Base-by-base conservation (phyloP, 2,329 filamentous ascomycete genomes). In the Trichoderma aggressivum region DNA sequence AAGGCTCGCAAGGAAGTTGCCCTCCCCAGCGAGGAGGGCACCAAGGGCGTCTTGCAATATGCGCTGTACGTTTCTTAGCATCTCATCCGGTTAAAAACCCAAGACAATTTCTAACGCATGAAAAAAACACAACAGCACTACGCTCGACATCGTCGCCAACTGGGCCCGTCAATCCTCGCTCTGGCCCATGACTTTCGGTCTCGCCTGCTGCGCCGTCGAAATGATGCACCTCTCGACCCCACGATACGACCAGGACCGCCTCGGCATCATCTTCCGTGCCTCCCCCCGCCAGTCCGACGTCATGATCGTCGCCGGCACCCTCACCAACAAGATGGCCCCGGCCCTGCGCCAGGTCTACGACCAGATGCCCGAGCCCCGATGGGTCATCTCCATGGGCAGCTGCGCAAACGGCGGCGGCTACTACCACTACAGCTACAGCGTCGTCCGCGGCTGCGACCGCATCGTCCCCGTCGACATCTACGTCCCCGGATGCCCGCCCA, bases 271-370 rank as follows among this genome's bases (percentile, higher is more conserved):
- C 80, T 97, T 96, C 88, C 91, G 93, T 76, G 93, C 93, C 71
- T 95, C 92, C 16, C 93, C 93, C 1, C 91, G 93, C 74, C 93
- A 97, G 82, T 92, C 93, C 72, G 94, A 97, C 81, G 91, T 97
- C 75, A 96, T 97, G 93, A 96, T 97, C 77, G 94, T 97, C 26
- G 94, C 94, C 30, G 94, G 94, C 72, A 97, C 94, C 34, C 88
- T 97, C 73, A 97, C 93, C 76, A 97, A 97, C 87, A 97, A 97
- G 86, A 97, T 97, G 94, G 94, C 93, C 1, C 93, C 94, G 2
- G 94, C 94, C 39, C 85, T 97, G 79, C 88, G 94, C 81, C 93
- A 96, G 83, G 91, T 97, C 73, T 97, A 97, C 84, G 94, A 97
- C 82, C 94, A 97, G 86, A 97, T 97, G 94, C 93, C 94, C 34